A percentile compares a stretch with the other conserved stretches of the same genome.
phyloP scores from a whole-genome alignment of 2,329 filamentous ascomycete genomes.

The Ophiostoma novo-ulmi region DNA sequence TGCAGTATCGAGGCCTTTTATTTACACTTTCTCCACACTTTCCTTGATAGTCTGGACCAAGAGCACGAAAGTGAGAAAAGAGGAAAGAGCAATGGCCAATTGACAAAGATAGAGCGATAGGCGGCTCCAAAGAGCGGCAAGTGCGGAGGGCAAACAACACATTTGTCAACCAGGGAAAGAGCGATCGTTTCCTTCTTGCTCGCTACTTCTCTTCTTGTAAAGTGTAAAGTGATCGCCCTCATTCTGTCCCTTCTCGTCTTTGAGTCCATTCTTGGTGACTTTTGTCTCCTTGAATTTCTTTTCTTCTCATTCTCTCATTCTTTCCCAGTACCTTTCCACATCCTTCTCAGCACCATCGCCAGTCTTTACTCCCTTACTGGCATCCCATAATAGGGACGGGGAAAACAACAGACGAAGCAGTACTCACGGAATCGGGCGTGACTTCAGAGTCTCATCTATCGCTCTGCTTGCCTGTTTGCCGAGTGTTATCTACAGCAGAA shows the following conservation, averaged over 20 bases:
- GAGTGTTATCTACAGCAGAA: neutral
- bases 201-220: neutral
- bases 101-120: neutral
- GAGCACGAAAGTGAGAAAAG: neutral
- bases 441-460: neutral
- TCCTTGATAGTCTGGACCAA: neutral
- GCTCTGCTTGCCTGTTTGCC: neutral
- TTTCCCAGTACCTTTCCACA: neutral
- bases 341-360: neutral
- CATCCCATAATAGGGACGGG: neutral
- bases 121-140: neutral
- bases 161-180: neutral
- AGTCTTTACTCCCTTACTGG: neutral
- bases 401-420: neutral
- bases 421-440: neutral
- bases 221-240: neutral
- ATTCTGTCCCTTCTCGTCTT: neutral
- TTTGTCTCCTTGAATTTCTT: neutral
- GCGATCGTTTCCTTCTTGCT: neutral
- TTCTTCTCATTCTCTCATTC: neutral
- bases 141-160: constrained; percentile 1
- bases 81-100: constrained; percentile 5
- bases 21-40: constrained; percentile 22
- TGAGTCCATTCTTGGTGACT: neutral
- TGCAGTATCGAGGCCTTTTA: constrained; percentile 16